phyloP scores from a whole-genome alignment of 2,329 filamentous ascomycete genomes.

The Pezicula neosporulosa region DNA sequence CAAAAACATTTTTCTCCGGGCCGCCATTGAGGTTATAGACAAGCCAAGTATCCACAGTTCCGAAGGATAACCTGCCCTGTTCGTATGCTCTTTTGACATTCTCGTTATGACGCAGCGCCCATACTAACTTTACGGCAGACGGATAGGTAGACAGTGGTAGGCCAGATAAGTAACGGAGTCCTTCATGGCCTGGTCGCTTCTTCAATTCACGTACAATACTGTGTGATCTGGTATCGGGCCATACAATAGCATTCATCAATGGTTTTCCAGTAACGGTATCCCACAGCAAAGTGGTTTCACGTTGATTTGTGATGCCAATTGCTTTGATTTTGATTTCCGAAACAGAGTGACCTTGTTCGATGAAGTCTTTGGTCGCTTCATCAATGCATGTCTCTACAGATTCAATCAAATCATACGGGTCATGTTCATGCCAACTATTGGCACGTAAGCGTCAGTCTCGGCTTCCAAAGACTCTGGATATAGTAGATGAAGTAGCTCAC shows the following conservation, averaged over 20 bases:
- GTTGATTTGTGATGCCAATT: conserved; percentile 85
- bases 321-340: conserved; percentile 73
- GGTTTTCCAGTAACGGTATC: conserved; percentile 76
- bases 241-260: conserved; percentile 81
- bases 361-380: conserved; percentile 68
- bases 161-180: conserved; percentile 69
- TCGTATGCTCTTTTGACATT: conserved; percentile 73
- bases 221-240: conserved; percentile 81
- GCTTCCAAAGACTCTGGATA: neutral
- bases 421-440: conserved; percentile 85
- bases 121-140: conserved; percentile 79
- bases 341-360: conserved; percentile 62
- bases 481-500: conserved; percentile 40
- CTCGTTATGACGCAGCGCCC: conserved; percentile 72
- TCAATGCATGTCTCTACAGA: conserved; percentile 80
- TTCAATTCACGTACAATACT: conserved; percentile 74
- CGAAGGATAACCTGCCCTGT: conserved; percentile 72
- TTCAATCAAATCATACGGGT: conserved; percentile 71
- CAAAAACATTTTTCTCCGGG: conserved; percentile 59
- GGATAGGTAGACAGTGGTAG: conserved; percentile 86
- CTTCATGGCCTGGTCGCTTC: conserved; percentile 60
- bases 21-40: conserved; percentile 82
- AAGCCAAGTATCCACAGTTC: conserved; percentile 86
- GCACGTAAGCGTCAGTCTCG: neutral
- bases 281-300: conserved; percentile 86